phyloP scores from a whole-genome alignment of 1,139 yeast species.

The Kazachstania sp. region DNA sequence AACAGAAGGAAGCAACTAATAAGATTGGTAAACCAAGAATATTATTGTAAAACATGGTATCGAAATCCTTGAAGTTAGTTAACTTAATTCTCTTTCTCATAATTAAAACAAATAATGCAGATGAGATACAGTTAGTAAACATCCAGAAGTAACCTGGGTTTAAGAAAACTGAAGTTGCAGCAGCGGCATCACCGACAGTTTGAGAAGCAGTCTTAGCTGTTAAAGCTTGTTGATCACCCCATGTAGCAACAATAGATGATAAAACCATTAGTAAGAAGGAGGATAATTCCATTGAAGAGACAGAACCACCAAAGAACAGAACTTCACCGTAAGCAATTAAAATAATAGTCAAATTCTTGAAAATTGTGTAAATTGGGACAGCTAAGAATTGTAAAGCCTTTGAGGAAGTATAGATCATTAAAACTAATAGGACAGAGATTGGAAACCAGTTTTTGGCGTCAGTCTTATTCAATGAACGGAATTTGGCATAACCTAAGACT shows the following conservation, averaged over 20 bases:
- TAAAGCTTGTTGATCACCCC: constrained; percentile 58
- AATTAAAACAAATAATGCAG: constrained; percentile 86
- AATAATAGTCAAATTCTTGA: constrained; percentile 93
- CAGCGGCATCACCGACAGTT: constrained; percentile 26
- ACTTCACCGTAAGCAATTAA: constrained; percentile 98
- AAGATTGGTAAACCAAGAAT: constrained; percentile 84
- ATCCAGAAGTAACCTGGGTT: constrained; percentile 94
- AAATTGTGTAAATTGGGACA: constrained; percentile 94
- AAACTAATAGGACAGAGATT: constrained; percentile 76
- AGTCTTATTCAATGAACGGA: constrained; percentile 72
- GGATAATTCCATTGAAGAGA: constrained; percentile 80
- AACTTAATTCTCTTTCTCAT: constrained; percentile 97
- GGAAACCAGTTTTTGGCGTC: constrained; percentile 97
- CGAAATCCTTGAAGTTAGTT: constrained; percentile 94
- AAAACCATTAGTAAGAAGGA: constrained; percentile 87
- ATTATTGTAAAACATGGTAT: constrained; percentile 97
- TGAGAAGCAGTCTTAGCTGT: constrained; percentile 22
- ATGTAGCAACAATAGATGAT: constrained; percentile 87
- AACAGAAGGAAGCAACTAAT: constrained; percentile 57
- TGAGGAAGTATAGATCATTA: constrained; percentile 93
- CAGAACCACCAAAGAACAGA: constrained; percentile 90
- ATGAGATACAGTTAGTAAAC: constrained; percentile 86
- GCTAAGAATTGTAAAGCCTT: constrained; percentile 87
- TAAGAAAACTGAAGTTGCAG: constrained; percentile 35
- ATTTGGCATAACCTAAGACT: constrained; percentile 65